Evolutionary conservation across 176 grass and related monocot genomes (phyloP).

Genomic region (Oryza rufipogon): DNA sequence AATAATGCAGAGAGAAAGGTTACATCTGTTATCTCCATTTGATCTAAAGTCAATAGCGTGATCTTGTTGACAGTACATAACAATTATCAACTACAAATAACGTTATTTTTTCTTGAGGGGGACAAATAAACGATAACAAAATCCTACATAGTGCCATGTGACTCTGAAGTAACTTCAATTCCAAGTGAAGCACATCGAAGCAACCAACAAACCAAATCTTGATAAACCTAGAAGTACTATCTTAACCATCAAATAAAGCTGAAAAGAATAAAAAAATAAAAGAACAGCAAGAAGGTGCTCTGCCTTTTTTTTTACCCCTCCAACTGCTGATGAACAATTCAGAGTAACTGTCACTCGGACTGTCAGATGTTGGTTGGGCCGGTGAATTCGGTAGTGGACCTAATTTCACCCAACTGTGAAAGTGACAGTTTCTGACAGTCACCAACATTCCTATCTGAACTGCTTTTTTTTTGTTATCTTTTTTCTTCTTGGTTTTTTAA

Average conservation of each 20-base stretch:
- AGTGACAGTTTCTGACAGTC: background rate
- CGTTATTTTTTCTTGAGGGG: no score
- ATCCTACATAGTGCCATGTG: background rate
- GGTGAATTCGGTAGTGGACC: conserved; percentile 35
- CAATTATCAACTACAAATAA: background rate
- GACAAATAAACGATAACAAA: background rate
- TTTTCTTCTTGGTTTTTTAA: background rate
- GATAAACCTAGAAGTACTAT: background rate
- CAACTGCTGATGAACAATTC: background rate
- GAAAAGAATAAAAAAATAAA: background rate
- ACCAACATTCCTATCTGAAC: background rate
- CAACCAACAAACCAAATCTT: background rate
- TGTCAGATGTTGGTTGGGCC: background rate
- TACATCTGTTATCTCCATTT: background rate
- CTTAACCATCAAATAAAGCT: background rate
- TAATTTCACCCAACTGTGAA: conserved; percentile 53
- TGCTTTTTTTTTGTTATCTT: background rate
- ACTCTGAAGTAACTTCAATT: conserved; percentile 39
- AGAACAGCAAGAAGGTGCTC: background rate
- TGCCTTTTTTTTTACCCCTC: conserved; percentile 1
- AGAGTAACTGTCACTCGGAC: background rate
- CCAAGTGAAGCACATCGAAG: conserved; percentile 42
- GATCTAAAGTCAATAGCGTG: background rate
- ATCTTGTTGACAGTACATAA: background rate
- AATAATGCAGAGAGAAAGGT: background rate